Percentiles rank a stretch among this genome's conserved stretches.
Conservation (phyloP, 805 yeast genomes). For the Metschnikowia matae region DNA sequence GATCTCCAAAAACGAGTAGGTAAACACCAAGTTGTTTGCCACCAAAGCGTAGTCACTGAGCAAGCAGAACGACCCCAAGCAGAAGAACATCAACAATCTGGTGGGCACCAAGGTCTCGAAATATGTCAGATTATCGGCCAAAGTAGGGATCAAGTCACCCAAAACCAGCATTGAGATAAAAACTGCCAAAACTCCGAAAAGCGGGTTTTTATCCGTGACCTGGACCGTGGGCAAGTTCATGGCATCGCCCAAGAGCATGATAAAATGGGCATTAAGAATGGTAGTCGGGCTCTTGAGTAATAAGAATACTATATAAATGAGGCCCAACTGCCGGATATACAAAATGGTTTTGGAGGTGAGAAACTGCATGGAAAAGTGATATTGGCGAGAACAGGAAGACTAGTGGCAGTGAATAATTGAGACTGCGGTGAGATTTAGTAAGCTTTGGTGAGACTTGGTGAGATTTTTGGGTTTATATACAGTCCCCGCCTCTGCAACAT, state of each 20-base stretch:
- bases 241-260: constrained; percentile 54
- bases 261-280: constrained; percentile 43
- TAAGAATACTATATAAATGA: constrained; percentile 42
- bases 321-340: constrained; percentile 44
- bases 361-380: constrained; percentile 39
- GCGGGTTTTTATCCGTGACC: constrained; percentile 36
- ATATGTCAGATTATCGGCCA: constrained; percentile 41
- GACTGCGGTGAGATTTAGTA: no score
- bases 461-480: no score
- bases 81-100: constrained; percentile 49
- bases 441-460: no score
- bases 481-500: not conserved
- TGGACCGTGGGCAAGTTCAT: constrained; percentile 44
- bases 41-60: constrained; percentile 40
- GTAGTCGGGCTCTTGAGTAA: constrained; percentile 46
- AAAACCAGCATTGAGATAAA: constrained; percentile 43
- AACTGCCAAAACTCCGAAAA: constrained; percentile 47
- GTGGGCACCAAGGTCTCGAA: constrained; percentile 61
- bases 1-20: constrained; percentile 58
- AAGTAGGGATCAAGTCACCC: constrained; percentile 51
- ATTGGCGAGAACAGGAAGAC: no score
- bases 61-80: constrained; percentile 47
- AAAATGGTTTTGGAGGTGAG: constrained; percentile 47
- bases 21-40: constrained; percentile 61
- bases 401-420: no score